These are phyloP conservation scores for Exobasidium cylindrosporum DNA, from an alignment of 1,284 basidiomycete genomes.

Conservation along the genomic window DNA sequence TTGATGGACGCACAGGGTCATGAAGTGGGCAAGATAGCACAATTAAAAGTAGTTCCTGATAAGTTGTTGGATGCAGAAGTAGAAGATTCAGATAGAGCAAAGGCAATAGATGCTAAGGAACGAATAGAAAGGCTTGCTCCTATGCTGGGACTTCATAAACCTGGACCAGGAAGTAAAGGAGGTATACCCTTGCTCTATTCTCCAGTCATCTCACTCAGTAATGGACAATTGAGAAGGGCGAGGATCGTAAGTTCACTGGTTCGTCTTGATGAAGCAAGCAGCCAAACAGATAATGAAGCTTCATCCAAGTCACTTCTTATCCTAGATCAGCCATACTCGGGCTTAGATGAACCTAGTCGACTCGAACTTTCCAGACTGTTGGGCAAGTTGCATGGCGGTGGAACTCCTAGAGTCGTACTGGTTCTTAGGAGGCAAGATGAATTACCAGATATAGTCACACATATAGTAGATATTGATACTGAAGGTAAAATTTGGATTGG, in stretches of 20 bases:
- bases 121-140: constrained; percentile 33
- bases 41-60: constrained; percentile 35
- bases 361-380: constrained; percentile 55
- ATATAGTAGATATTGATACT: constrained; percentile 66
- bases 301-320: constrained; percentile 41
- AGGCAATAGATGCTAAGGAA: constrained; percentile 19
- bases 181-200: constrained; percentile 26
- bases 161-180: background rate
- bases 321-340: constrained; percentile 41
- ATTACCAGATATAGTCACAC: constrained; percentile 77
- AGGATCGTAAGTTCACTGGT: constrained; percentile 77
- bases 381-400: constrained; percentile 61
- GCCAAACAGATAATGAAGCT: background rate
- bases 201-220: constrained; percentile 66
- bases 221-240: constrained; percentile 85
- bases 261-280: background rate
- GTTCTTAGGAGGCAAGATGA: constrained; percentile 76
- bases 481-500: constrained; percentile 57
- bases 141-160: constrained; percentile 26
- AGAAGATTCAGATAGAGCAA: constrained; percentile 13
- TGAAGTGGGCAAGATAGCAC: constrained; percentile 35
- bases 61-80: constrained; percentile 22
- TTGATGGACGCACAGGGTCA: constrained; percentile 42
- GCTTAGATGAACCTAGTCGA: constrained; percentile 26
- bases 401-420: constrained; percentile 65